phyloP scores from a whole-genome alignment of 2,329 filamentous ascomycete genomes.

The Aspergillus alliaceus region DNA sequence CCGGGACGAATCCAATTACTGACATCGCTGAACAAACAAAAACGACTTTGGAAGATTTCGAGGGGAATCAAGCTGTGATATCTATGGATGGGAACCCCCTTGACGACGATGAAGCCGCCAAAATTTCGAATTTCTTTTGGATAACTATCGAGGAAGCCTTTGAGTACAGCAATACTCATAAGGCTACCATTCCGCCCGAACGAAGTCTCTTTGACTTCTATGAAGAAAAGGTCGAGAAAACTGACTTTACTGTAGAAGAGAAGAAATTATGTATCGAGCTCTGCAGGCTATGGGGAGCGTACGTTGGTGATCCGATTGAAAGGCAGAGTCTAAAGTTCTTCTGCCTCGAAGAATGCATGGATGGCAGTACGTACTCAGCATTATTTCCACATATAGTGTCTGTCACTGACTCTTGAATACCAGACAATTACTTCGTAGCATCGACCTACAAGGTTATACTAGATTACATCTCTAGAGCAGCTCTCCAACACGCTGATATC shows the following conservation, averaged over 20 bases:
- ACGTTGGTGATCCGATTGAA: constrained; percentile 61
- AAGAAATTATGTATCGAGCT: constrained; percentile 53
- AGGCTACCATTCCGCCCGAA: constrained; percentile 50
- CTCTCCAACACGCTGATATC: constrained; percentile 50
- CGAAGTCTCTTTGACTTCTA: constrained; percentile 61
- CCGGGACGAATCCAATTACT: constrained; percentile 59
- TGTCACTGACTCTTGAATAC: neutral
- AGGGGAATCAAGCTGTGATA: constrained; percentile 52
- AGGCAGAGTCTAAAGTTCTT: constrained; percentile 64
- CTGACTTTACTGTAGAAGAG: constrained; percentile 39
- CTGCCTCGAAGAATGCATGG: constrained; percentile 66
- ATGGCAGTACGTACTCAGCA: constrained; percentile 50
- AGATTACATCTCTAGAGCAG: constrained; percentile 50
- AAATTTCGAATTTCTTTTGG: constrained; percentile 53
- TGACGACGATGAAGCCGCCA: constrained; percentile 29
- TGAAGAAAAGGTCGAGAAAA: constrained; percentile 47
- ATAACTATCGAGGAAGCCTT: constrained; percentile 60
- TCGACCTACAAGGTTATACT: constrained; percentile 62
- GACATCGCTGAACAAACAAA: constrained; percentile 55
- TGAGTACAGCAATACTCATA: constrained; percentile 56
- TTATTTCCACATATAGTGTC: neutral
- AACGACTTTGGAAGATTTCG: constrained; percentile 53
- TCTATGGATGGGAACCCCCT: constrained; percentile 48
- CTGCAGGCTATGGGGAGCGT: constrained; percentile 63
- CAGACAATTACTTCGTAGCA: constrained; percentile 63